A percentile compares a stretch with the other conserved stretches of the same genome.
Conservation (phyloP, 345 rosid genomes). For the Eucalyptus pauciflora region DNA sequence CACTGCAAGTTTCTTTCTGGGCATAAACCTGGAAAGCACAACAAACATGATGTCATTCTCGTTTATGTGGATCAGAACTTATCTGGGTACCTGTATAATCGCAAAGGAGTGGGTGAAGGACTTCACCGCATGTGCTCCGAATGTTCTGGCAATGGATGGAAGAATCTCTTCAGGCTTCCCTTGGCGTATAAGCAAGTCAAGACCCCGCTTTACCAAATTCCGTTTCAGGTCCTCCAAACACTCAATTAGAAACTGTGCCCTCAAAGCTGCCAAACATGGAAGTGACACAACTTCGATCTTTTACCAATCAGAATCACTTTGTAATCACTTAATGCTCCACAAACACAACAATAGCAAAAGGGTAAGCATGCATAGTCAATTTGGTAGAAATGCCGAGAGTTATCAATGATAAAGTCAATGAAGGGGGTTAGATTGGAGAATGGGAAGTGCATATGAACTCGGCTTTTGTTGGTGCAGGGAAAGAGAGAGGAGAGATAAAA, state of each 20-base stretch:
- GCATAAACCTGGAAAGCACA: constrained; percentile 54
- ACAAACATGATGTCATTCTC: not conserved
- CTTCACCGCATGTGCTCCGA: constrained; percentile 68
- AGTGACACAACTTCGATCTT: not conserved
- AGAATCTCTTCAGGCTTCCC: constrained; percentile 81
- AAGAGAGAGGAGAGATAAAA: not conserved
- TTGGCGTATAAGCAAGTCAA: constrained; percentile 48
- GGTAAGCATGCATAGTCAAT: not conserved
- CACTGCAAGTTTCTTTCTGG: constrained; percentile 79
- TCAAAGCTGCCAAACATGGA: constrained; percentile 28
- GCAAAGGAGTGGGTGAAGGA: not conserved
- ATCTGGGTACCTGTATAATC: not conserved
- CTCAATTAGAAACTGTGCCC: constrained; percentile 63
- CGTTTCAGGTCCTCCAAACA: constrained; percentile 67
- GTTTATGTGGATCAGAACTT: not conserved
- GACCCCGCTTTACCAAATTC: constrained; percentile 55
- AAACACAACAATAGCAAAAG: not conserved
- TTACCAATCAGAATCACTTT: not conserved
- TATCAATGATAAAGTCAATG: not conserved
- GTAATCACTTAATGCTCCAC: not conserved
- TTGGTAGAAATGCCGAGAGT: not conserved
- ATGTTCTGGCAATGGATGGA: constrained; percentile 54
- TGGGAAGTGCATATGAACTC: not conserved
- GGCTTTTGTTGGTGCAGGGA: not conserved
- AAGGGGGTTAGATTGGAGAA: not conserved